Percentiles rank a stretch among this genome's conserved stretches.
These are phyloP conservation scores for Penstemon newberryi DNA, from an alignment of 257 asterid genomes.

Conservation along the genomic window DNA sequence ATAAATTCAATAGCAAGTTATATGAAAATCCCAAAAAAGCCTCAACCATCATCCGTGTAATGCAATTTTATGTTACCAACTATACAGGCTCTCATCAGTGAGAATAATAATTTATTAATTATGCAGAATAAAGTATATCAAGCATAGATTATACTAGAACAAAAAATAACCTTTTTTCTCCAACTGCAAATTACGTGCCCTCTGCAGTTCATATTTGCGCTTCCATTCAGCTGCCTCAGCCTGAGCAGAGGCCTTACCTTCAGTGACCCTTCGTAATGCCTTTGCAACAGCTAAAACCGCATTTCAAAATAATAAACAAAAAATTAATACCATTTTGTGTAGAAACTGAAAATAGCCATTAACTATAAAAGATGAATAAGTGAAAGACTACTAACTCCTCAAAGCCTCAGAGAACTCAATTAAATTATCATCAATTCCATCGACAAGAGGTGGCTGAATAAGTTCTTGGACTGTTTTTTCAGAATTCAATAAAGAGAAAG, in stretches of 20 bases:
- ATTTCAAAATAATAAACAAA: slow-evolving; percentile 9
- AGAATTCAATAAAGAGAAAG: slow-evolving; percentile 46
- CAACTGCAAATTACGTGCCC: slow-evolving; percentile 57
- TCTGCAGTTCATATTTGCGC: slow-evolving; percentile 84
- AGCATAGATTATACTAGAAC: neutral
- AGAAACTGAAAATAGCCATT: neutral
- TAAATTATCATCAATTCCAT: slow-evolving; percentile 78
- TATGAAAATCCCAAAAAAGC: slow-evolving; percentile 3
- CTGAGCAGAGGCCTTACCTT: slow-evolving; percentile 87
- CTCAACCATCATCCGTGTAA: neutral
- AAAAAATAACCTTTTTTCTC: slow-evolving; percentile 58
- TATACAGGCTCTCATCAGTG: slow-evolving; percentile 2
- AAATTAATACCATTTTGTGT: slow-evolving; percentile 6
- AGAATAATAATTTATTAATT: neutral
- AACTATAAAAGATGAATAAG: neutral
- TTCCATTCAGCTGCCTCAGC: slow-evolving; percentile 98
- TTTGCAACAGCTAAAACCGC: slow-evolving; percentile 73
- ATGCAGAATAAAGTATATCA: neutral
- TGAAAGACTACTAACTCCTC: slow-evolving; percentile 53
- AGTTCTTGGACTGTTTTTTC: slow-evolving; percentile 65
- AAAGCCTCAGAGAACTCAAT: slow-evolving; percentile 87
- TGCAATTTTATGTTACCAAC: neutral
- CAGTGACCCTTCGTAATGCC: slow-evolving; percentile 67
- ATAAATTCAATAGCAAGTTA: neutral
- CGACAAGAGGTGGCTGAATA: slow-evolving; percentile 63